Evolutionary conservation across 2,329 filamentous ascomycete genomes (phyloP).

Genomic region (Diaporthe destruens): DNA sequence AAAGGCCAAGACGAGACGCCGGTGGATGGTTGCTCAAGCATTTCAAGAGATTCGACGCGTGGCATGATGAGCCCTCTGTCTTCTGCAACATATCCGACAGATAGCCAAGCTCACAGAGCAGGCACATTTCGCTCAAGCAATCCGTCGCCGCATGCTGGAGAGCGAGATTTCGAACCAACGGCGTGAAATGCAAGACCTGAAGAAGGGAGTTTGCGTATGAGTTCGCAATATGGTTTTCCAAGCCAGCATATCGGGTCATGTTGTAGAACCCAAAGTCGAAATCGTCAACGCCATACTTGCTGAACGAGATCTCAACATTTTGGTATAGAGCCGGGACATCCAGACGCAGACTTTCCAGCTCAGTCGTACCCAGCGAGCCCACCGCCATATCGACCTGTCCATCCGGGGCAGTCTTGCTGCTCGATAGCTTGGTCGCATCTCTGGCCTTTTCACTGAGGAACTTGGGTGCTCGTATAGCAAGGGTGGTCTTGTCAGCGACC

Average conservation of each 20-base stretch:
- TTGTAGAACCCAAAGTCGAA: conserved; percentile 99
- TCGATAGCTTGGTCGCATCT: conserved; percentile 67
- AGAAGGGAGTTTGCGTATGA: conserved; percentile 95
- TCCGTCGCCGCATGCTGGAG: conserved; percentile 89
- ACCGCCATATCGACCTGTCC: conserved; percentile 68
- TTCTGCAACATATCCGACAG: conserved; percentile 99
- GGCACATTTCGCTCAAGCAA: conserved; percentile 84
- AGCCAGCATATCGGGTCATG: conserved; percentile 87
- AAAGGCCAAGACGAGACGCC: conserved; percentile 79
- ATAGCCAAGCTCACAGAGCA: conserved; percentile 95
- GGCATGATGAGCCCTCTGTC: conserved; percentile 91
- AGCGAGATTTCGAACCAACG: conserved; percentile 86
- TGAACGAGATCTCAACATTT: conserved; percentile 98
- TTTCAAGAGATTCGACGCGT: conserved; percentile 94
- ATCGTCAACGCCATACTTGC: conserved; percentile 98
- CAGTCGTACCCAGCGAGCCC: conserved; percentile 75
- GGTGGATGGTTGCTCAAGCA: conserved; percentile 87
- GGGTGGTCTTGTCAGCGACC: conserved; percentile 68
- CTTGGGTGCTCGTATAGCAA: conserved; percentile 81
- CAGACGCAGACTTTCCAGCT: conserved; percentile 80
- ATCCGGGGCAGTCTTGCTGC: conserved; percentile 56
- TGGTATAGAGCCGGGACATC: conserved; percentile 92
- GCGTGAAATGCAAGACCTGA: conserved; percentile 92
- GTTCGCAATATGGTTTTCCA: conserved; percentile 97
- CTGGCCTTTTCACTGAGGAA: conserved; percentile 95